Evolutionary conservation across 1,139 yeast genomes (phyloP), one percentile per base, ranked within the genome.

Genomic region (Debaryomyces udenii): DNA sequence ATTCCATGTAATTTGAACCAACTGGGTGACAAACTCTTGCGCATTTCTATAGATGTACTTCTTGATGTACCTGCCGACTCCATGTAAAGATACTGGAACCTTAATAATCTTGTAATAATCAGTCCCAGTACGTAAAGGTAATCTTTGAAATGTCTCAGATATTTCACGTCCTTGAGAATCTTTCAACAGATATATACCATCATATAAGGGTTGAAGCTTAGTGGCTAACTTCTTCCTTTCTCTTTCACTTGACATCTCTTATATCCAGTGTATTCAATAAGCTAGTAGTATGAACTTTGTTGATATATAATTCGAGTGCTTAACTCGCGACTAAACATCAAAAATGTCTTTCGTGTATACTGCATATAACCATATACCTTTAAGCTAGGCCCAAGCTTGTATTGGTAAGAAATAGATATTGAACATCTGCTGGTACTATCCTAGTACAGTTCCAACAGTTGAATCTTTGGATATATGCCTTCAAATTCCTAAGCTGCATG

Each of bases 1-100:
- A 59, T 91, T 91, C 90, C 96, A 88, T 1, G 88, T 78, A 37
- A 91, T 86, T 60, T 87, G 93, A 0, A 85, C 89, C 46, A 91
- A 60, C 59, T 90, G 97, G 44, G 71, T 76, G 31, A 91, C 66
- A 59, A 89, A 90, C 43, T 80, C 83, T 52, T 81, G 85, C 0
- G 87, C 80, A 39, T 70, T 68, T 9, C 68, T 60, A 63, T 89
- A 90, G 47, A 72, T 72, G 40, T 61, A 56, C 40, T 74, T 72
- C 48, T 78, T 78, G 36, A 82, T 57, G 50, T 59, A 64, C 22
- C 73, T 56, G 10, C 71, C 69, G 4, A 73, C 60, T 13, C 68
- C 67, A 48, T 72, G 76, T 38, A 73, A 60, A 17, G 78, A 72
- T 27, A 72, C 60, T 11, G 78, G 78, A 41, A 62, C 65, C 49